Evolutionary conservation across 768 basidiomycete species (phyloP).

Genomic region (Albatrellus ellisii): DNA sequence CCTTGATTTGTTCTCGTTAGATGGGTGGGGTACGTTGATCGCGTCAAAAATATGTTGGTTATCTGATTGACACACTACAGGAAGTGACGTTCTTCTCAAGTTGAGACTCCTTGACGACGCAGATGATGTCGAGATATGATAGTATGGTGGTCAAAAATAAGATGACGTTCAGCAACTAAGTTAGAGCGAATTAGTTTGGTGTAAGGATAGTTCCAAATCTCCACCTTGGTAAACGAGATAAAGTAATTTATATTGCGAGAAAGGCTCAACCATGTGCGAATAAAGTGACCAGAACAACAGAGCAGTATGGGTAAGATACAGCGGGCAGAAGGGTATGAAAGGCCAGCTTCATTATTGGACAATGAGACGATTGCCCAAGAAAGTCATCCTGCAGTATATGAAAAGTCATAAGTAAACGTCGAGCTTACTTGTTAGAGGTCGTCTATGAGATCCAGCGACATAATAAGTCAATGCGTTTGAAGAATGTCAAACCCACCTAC

Average conservation of each 20-base stretch:
- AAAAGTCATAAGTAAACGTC: slow-evolving; percentile 12
- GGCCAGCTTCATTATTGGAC: slow-evolving; percentile 8
- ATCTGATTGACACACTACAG: slow-evolving; percentile 16
- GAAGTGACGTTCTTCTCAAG: slow-evolving; percentile 42
- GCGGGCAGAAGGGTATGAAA: slow-evolving; percentile 21
- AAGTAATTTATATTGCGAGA: too few species aligned
- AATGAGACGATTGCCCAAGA: too few species aligned
- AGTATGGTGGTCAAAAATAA: too few species aligned
- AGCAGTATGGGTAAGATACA: slow-evolving; percentile 29
- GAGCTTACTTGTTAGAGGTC: slow-evolving; percentile 13
- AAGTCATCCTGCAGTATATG: too few species aligned
- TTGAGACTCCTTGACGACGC: slow-evolving; percentile 38
- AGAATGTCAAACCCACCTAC: slow-evolving; percentile 26
- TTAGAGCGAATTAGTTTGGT: too few species aligned
- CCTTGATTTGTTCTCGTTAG: slow-evolving; percentile 66
- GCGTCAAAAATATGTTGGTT: background rate
- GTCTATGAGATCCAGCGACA: slow-evolving; percentile 8
- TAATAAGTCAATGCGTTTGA: slow-evolving; percentile 14
- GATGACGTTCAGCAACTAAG: too few species aligned
- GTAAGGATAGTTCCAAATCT: too few species aligned
- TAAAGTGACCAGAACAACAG: too few species aligned
- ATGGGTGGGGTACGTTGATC: slow-evolving; percentile 60
- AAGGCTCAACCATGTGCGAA: too few species aligned
- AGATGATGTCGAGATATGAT: slow-evolving; percentile 35
- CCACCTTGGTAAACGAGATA: too few species aligned